These are phyloP conservation scores for Oryza nivara DNA, from an alignment of 176 grass and related monocot genomes.

Conservation along the genomic window DNA sequence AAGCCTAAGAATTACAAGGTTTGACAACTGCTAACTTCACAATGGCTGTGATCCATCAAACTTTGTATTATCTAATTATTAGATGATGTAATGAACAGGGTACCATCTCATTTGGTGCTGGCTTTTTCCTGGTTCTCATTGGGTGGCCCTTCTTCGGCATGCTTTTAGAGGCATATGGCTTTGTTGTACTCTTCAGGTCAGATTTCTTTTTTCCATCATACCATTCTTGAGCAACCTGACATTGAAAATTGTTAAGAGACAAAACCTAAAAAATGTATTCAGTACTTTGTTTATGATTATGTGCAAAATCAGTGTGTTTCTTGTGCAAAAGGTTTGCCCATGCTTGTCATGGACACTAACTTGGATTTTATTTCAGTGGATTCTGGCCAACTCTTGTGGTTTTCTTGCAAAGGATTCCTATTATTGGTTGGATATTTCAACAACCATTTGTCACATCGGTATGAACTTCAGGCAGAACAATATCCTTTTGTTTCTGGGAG, in stretches of 20 bases:
- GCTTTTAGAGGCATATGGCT: constrained; percentile 96
- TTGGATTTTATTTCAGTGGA: constrained; percentile 61
- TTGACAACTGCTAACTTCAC: not conserved
- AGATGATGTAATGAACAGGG: constrained; percentile 64
- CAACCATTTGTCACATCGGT: constrained; percentile 91
- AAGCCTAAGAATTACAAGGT: constrained; percentile 99
- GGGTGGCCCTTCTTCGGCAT: constrained; percentile 95
- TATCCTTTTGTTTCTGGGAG: constrained; percentile 16
- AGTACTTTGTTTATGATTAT: not conserved
- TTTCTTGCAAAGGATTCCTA: constrained; percentile 91
- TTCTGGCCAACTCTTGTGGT: constrained; percentile 96
- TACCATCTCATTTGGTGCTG: constrained; percentile 91
- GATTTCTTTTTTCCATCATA: not conserved
- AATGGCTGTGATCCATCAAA: not conserved
- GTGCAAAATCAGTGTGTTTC: not conserved
- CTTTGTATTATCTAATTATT: constrained; percentile 19
- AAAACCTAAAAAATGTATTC: not conserved
- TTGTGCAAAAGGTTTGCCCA: constrained; percentile 1
- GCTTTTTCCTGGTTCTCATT: constrained; percentile 87
- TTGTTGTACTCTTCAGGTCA: constrained; percentile 95
- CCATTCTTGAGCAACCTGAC: not conserved
- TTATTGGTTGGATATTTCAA: constrained; percentile 93
- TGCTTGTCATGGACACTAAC: not conserved
- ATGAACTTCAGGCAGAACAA: constrained; percentile 26
- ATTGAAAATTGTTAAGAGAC: constrained; percentile 17